A percentile compares a stretch with the other conserved stretches of the same genome.
Evolutionary conservation across 2,329 filamentous ascomycete species (phyloP).

Genomic region (Fusarium gaditjirri): DNA sequence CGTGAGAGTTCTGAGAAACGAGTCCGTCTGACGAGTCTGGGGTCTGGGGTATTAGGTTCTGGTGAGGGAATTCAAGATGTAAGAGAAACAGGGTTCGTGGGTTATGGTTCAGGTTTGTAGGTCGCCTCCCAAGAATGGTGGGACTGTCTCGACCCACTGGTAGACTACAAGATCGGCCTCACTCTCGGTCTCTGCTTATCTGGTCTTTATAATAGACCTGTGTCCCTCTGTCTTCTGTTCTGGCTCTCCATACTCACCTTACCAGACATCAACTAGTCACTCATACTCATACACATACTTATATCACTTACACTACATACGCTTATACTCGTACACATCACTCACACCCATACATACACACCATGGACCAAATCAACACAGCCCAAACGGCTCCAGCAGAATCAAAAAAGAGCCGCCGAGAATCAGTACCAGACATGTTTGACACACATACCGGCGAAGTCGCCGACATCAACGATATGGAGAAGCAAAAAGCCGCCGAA

Average conservation of each 20-base stretch:
- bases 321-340: background rate
- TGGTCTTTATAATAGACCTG: background rate
- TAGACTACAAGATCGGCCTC: slow-evolving; percentile 29
- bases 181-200: slow-evolving; percentile 34
- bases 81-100: slow-evolving; percentile 19
- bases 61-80: slow-evolving; percentile 30
- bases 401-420: slow-evolving; percentile 9
- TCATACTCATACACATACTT: background rate
- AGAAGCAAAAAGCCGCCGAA: slow-evolving; percentile 58
- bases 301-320: background rate
- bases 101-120: background rate
- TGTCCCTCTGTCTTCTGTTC: background rate
- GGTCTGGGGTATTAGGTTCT: slow-evolving; percentile 31
- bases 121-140: slow-evolving; percentile 10
- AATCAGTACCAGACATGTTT: slow-evolving; percentile 41
- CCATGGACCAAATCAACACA: slow-evolving; percentile 35
- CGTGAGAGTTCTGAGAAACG: background rate
- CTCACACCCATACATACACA: background rate
- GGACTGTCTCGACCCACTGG: slow-evolving; percentile 23
- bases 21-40: slow-evolving; percentile 5
- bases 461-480: slow-evolving; percentile 57
- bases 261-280: background rate
- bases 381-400: slow-evolving; percentile 15
- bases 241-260: background rate
- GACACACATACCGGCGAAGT: slow-evolving; percentile 46